Conservation (phyloP, 441 rosid species). For the Arabidopsis hybrid region DNA sequence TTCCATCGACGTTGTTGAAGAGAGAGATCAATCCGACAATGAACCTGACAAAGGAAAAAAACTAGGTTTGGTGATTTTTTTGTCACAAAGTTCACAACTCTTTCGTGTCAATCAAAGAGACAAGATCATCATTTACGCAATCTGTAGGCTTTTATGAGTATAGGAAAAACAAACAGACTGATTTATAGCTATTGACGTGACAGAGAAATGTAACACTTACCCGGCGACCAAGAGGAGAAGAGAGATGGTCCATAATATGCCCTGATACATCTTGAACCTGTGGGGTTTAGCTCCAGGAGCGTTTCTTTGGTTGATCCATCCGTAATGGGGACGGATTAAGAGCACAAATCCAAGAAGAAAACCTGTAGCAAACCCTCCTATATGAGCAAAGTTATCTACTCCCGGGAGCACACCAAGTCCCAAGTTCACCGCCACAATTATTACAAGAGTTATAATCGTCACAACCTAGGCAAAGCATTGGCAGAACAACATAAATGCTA, state of each 20-base stretch:
- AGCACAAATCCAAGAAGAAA: constrained; percentile 84
- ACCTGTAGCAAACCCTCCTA: constrained; percentile 84
- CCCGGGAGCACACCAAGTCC: constrained; percentile 87
- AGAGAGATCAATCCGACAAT: constrained; percentile 63
- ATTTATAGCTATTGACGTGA: neutral
- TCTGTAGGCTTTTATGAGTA: neutral
- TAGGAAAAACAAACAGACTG: neutral
- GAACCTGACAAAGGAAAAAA: constrained; percentile 53
- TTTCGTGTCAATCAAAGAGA: neutral
- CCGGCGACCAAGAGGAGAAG: constrained; percentile 63
- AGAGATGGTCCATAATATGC: constrained; percentile 71
- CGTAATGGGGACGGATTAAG: constrained; percentile 80
- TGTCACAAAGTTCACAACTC: neutral
- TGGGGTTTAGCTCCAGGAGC: constrained; percentile 45
- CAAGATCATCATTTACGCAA: neutral
- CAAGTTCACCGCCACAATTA: constrained; percentile 73
- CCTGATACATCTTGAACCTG: constrained; percentile 75
- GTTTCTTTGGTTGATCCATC: constrained; percentile 69
- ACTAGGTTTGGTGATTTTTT: neutral
- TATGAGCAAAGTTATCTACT: constrained; percentile 90
- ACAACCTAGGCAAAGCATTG: constrained; percentile 56
- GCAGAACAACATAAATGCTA: constrained; percentile 7
- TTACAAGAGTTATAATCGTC: constrained; percentile 63
- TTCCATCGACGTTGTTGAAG: constrained; percentile 81
- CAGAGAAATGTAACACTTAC: constrained; percentile 51